Base-by-base conservation (phyloP, 2,329 filamentous ascomycete species). In the Ceratocystis smalleyi region DNA sequence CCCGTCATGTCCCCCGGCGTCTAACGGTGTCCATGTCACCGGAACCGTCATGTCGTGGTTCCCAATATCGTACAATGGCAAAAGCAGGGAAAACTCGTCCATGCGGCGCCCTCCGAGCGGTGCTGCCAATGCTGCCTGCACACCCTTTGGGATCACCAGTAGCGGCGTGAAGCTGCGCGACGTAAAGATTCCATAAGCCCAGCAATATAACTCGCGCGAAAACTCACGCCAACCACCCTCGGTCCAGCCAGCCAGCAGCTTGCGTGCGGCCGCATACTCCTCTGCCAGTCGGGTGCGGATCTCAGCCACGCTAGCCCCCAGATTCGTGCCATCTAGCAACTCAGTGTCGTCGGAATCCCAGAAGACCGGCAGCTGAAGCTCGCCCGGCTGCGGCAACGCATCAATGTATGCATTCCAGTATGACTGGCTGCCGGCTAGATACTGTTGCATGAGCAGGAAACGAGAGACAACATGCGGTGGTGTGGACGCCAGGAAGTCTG, bases 371-470 rank as follows among this genome's bases (percentile, higher is more conserved):
- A 86, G 78, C 0, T 75, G 77, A 76, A 74, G 69, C 1, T 83
- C 74, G 8, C 79, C 77, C 0, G 85, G 84, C 66, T 83, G 81
- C 1, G 87, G 86, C 0, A 91, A 76, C 0, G 81, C 81, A 8
- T 75, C 74, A 68, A 90, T 81, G 72, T 91, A 91, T 1, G 83
- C 79, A 71, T 76, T 78, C 87, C 87, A 91, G 68, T 81, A 83
- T 0, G 86, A 87, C 1, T 77, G 70, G 1, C 73, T 64, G 1
- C 80, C 81, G 1, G 79, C 73, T 40, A 89, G 75, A 70, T 83
- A 84, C 71, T 91, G 83, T 67, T 85, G 82, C 70, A 88, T 78
- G 5, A 91, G 77, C 68, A 88, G 86, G 73, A 89, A 86, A 3
- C 85, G 80, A 7, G 83, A 80, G 60, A 85, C 74, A 65, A 87